Evolutionary conservation across 768 basidiomycete genomes (phyloP), one percentile per base, ranked within the genome.

Genomic region (Chalciporus chontae): DNA sequence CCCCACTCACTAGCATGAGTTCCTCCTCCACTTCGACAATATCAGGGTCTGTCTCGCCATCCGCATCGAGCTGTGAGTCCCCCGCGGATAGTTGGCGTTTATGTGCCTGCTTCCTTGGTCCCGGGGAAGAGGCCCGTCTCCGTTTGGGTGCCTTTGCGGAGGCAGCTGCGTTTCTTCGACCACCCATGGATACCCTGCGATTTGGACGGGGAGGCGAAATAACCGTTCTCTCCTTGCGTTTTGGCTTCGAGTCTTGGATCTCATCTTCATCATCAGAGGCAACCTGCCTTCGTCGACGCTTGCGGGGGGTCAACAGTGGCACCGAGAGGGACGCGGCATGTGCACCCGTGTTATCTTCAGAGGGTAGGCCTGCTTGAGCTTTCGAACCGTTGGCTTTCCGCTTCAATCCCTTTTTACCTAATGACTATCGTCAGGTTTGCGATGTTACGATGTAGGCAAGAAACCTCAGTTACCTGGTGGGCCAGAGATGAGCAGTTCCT

Each of bases 401-500:
- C 37, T 58, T 65, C 14, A 47, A 36, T 23, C 34, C 18, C 17
- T 50, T 67, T 45, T 40, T 53, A 23, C 53, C 66, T 69, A 19
- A 9, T 3, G 27, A 34, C 5, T 17, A 10, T 14, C 14, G 39
- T 60, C 44, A 65, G 41, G 26, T 1, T 40, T 27, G 19, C 27
- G 2, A 19, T 21, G 13, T 2, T 27, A n/a, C 10, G 5, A 21
- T 32, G 5, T 19, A 3, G 15, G 5, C 4, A 26, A 15, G 21
- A 40, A 29, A 8, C 5, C 7, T 27, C 19, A 40, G 65, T 52
- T 70, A 85, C 84, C 75, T 43, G 84, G 84, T 40, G 84, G 84
- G 0, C 85, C 84, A 18, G 73, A 66, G 15, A 77, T 75, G 24
- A 76, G 53, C 44, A 87, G 70, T 37, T 73, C 72, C 51, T 87